These are phyloP conservation scores for Rhodomyrtus tomentosa DNA, from an alignment of 345 rosid genomes.

Conservation along the genomic window DNA sequence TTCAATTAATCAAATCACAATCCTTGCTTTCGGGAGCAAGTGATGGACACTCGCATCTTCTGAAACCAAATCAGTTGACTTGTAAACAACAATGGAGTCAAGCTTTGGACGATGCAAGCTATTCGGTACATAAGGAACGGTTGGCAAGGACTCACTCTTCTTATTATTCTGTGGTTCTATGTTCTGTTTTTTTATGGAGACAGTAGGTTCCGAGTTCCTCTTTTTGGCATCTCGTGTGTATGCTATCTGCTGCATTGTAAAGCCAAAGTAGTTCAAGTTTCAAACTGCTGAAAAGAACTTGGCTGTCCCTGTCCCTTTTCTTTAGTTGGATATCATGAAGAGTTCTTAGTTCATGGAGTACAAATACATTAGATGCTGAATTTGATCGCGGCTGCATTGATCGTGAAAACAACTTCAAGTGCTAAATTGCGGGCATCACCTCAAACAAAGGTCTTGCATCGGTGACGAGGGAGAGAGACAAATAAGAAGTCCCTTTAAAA, in stretches of 20 bases:
- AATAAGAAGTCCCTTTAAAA: too few relatives aligned
- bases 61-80: conserved; percentile 10
- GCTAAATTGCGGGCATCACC: neutral
- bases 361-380: neutral
- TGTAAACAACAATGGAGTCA: conserved; percentile 8
- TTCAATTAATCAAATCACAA: neutral
- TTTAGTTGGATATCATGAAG: neutral
- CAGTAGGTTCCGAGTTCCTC: neutral
- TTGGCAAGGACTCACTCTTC: neutral
- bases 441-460: neutral
- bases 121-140: conserved; percentile 10
- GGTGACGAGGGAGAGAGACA: too few relatives aligned
- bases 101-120: conserved; percentile 11
- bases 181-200: neutral
- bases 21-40: conserved; percentile 24
- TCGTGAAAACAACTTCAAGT: neutral
- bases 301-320: neutral
- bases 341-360: neutral
- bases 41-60: neutral
- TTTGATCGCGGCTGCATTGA: neutral
- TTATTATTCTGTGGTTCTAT: neutral
- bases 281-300: neutral
- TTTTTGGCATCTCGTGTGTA: neutral
- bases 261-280: neutral
- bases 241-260: neutral